Base-by-base conservation (phyloP, 2,329 filamentous ascomycete species). In the Aspergillus transmontanensis region DNA sequence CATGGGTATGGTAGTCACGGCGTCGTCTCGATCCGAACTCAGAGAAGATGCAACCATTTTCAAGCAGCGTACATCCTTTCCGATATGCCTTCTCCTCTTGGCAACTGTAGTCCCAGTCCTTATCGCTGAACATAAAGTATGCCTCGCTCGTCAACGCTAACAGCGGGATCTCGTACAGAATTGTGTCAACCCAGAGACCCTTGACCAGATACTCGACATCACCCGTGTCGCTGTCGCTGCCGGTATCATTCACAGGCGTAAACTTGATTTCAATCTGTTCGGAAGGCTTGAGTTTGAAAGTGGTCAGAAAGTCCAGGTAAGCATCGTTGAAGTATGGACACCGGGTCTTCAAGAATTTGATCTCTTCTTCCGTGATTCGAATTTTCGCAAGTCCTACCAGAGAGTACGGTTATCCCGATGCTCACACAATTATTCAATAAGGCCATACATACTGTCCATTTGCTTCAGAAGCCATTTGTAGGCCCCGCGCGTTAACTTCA, bases 121-220 rank as follows among this genome's bases (percentile, higher is more conserved):
- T 92, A 75, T 99, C 93, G 82, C 93, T 92, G 79, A 97, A 98
- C 74, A 92, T 93, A 85, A 99, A 99, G 81, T 97, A 99, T 57
- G 95, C 93, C 78, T 99, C 94, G 55, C 93, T 97, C 1, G 94
- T 92, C 67, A 99, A 80, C 3, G 96, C 93, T 23, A 99, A 85
- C 26, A 99, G 85, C 0, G 95, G 95, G 62, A 99, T 97, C 80
- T 99, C 95, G 80, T 99, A 99, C 28, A 99, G 86, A 62, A 99
- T 99, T 0, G 95, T 98, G 69, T 97, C 93, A 10, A 93, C 86
- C 95, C 95, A 99, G 60, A 89, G 83, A 11, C 95, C 95, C 70
- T 89, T 88, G 66, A 96, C 90, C 46, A 87, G 82, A 67, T 98
- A 88, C 69, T 90, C 83, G 57, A 97, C 81, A 63, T 94, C 90